These are phyloP conservation scores for Penicillium robsamsonii DNA, from an alignment of 495 filamentous ascomycete genomes.

Conservation along the genomic window DNA sequence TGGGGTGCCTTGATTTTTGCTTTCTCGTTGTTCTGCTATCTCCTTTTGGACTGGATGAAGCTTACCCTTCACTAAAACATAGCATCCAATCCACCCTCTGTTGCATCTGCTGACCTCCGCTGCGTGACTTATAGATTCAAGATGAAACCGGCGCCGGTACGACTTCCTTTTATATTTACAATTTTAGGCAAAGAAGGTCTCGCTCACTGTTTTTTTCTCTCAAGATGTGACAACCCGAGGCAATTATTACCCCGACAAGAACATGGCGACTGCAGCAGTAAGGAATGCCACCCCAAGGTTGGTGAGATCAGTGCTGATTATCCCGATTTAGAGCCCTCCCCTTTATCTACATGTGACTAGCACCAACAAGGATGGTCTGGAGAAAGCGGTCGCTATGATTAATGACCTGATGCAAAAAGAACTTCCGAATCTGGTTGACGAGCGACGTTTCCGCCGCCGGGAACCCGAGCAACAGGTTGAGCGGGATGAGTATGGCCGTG, in stretches of 20 bases:
- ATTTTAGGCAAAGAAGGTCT: slow-evolving; percentile 56
- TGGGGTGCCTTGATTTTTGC: slow-evolving; percentile 20
- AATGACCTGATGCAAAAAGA: slow-evolving; percentile 96
- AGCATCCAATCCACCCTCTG: slow-evolving; percentile 72
- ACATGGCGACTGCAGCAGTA: slow-evolving; percentile 90
- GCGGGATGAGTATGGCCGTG: slow-evolving; percentile 89
- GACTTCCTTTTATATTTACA: slow-evolving; percentile 55
- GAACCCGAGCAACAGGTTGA: slow-evolving; percentile 86
- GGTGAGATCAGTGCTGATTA: slow-evolving; percentile 4
- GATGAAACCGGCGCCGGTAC: slow-evolving; percentile 99
- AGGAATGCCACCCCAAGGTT: slow-evolving; percentile 32
- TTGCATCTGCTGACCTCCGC: slow-evolving; percentile 96
- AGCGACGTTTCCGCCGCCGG: slow-evolving; percentile 85
- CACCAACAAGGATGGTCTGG: slow-evolving; percentile 86
- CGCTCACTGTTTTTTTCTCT: slow-evolving; percentile 42
- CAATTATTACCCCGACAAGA: slow-evolving; percentile 95
- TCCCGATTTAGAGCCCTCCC: slow-evolving; percentile 70
- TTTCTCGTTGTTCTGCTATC: slow-evolving; percentile 33
- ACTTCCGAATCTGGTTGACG: slow-evolving; percentile 90
- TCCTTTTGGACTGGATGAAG: slow-evolving; percentile 64
- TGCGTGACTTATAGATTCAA: slow-evolving; percentile 98
- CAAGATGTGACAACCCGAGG: slow-evolving; percentile 99
- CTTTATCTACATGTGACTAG: slow-evolving; percentile 94
- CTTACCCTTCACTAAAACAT: slow-evolving; percentile 72
- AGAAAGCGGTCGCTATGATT: slow-evolving; percentile 79